phyloP scores from a whole-genome alignment of 148 eudicot genomes.

The Rhododendron griersonianum region DNA sequence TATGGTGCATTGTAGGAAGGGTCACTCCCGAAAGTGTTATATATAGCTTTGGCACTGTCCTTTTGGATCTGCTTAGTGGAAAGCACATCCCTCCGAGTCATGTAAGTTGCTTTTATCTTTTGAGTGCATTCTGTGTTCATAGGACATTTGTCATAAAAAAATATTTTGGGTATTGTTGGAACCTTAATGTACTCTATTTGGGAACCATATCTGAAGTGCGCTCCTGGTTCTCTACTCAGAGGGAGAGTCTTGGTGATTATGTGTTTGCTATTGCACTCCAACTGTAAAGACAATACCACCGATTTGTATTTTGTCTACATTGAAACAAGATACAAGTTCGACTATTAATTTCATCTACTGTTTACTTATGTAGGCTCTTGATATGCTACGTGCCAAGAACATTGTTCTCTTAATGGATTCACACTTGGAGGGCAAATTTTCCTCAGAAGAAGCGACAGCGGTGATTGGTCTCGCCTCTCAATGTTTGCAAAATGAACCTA shows the following conservation, averaged over 20 bases:
- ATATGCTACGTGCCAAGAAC: conserved; percentile 62
- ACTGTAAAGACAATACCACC: conserved; percentile 33
- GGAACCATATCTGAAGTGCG: background rate
- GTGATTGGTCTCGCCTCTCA: conserved; percentile 48
- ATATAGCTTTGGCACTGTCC: conserved; percentile 83
- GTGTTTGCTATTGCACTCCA: conserved; percentile 7
- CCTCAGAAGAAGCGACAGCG: conserved; percentile 25
- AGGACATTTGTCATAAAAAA: background rate
- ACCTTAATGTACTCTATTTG: background rate
- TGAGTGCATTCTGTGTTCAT: background rate
- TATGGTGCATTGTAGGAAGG: conserved; percentile 50
- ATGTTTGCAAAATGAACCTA: conserved; percentile 57
- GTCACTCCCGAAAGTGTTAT: conserved; percentile 84
- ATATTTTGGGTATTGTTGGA: background rate
- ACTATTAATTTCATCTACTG: background rate
- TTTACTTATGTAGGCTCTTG: conserved; percentile 44
- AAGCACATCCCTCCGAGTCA: conserved; percentile 96
- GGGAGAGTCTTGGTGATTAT: background rate
- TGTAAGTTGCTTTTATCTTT: conserved; percentile 37
- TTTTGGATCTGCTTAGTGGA: conserved; percentile 83
- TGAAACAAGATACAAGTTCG: background rate
- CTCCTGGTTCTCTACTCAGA: background rate
- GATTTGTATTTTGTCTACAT: background rate
- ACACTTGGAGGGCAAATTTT: conserved; percentile 30
- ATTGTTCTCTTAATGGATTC: conserved; percentile 34